Conservation (phyloP, 257 asterid species). For the Catharanthus roseus region DNA sequence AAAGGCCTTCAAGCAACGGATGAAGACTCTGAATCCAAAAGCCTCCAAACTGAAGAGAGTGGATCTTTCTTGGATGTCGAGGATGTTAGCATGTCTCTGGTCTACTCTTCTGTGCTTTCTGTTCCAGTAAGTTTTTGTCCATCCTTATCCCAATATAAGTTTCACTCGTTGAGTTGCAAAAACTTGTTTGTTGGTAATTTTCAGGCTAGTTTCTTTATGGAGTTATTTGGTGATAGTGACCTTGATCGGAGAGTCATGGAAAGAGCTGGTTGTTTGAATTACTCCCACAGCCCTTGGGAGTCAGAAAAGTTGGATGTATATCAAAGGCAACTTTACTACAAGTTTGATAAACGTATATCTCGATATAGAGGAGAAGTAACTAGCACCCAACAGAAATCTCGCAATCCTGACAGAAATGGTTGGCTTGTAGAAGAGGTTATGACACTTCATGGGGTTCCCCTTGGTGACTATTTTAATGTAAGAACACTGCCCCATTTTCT, state of each 20-base stretch:
- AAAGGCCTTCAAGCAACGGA: slow-evolving; percentile 45
- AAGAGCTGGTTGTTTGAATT: slow-evolving; percentile 79
- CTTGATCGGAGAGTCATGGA: slow-evolving; percentile 87
- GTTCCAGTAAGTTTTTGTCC: slow-evolving; percentile 60
- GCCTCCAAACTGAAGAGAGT: slow-evolving; percentile 61
- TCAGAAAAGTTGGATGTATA: slow-evolving; percentile 74
- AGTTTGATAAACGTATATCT: slow-evolving; percentile 70
- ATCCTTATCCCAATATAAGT: not conserved
- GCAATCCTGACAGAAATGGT: slow-evolving; percentile 51
- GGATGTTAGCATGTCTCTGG: slow-evolving; percentile 65
- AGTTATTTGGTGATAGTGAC: slow-evolving; percentile 78
- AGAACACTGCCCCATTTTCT: slow-evolving; percentile 9
- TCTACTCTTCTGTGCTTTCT: slow-evolving; percentile 71
- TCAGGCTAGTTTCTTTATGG: slow-evolving; percentile 85
- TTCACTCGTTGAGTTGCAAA: not conserved
- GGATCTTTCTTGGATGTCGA: slow-evolving; percentile 63
- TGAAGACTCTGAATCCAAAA: slow-evolving; percentile 62
- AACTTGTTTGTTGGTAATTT: slow-evolving; percentile 13
- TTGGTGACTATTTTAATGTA: slow-evolving; percentile 91
- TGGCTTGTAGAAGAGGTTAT: slow-evolving; percentile 96
- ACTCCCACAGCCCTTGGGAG: slow-evolving; percentile 89
- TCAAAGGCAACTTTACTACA: slow-evolving; percentile 86
- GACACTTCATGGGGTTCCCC: slow-evolving; percentile 95
- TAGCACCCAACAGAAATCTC: slow-evolving; percentile 88
- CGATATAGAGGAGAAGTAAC: slow-evolving; percentile 92